Base-by-base conservation (phyloP, 2,329 filamentous ascomycete species). In the Pseudogymnoascus sp. region DNA sequence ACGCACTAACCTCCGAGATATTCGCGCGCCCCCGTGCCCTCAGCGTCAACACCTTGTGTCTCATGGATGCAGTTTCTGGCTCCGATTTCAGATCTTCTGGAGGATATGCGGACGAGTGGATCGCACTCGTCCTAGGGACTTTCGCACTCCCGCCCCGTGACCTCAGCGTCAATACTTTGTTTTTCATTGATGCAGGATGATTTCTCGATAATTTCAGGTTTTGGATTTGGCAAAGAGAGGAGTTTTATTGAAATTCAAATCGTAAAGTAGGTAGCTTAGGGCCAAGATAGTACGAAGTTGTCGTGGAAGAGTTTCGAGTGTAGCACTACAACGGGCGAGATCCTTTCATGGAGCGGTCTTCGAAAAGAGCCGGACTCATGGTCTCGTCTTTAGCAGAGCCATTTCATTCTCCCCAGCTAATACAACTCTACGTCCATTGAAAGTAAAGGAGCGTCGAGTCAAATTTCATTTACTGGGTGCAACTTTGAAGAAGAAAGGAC, bases 391-490 rank as follows among this genome's bases (percentile, higher is more conserved):
- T 65, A 68, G 70, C 68, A 69, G 49, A 63, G 71, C 66, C 72
- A 72, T 67, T 72, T 76, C 71, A 63, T 67, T 81, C 80, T 82
- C 74, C 78, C 79, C 78, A 78, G 75, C 71, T 77, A 64, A 63
- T 71, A 72, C 84, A 87, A 84, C 84, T 78, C 80, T 73, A 74
- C 78, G 79, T 77, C 78, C 80, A 81, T 77, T 70, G 71, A 72
- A 70, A 41, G 33, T 67, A 66, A 69, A 67, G 74, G 78, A 74
- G 73, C 78, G 78, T 72, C 74, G 76, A 77, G 82, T 82, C 83
- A 85, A 85, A 84, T 84, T 83, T 79, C 74, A 73, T 74, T 74
- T 76, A 77, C 75, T 77, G 80, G 80, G 72, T 72, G 78, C 76
- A 84, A 84, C 80, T 84, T 85, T 83, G 73, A 67, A 74, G 70